phyloP scores from a whole-genome alignment of 1,139 yeast species.

The Komagataea norvegica region DNA sequence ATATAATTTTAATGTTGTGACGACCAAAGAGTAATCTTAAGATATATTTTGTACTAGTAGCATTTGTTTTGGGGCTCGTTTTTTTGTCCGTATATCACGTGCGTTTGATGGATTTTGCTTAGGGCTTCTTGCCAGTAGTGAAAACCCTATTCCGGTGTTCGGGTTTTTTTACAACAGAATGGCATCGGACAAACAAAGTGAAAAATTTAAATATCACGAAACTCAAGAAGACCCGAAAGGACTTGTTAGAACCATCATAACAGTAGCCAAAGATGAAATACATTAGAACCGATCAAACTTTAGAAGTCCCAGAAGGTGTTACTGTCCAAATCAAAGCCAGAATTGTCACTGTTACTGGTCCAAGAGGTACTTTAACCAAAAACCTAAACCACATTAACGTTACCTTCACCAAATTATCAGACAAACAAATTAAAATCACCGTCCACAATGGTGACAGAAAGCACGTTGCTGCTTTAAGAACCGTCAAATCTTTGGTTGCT shows the following conservation, averaged over 20 bases:
- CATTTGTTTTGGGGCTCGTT: too few relatives aligned
- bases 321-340: constrained; percentile 90
- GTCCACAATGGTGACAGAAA: constrained; percentile 99
- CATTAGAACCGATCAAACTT: constrained; percentile 85
- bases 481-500: constrained; percentile 90
- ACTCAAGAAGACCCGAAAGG: background rate
- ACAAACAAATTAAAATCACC: constrained; percentile 75
- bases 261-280: constrained; percentile 26
- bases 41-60: too few relatives aligned
- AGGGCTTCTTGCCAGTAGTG: too few relatives aligned
- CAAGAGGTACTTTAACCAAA: constrained; percentile 95
- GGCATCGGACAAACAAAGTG: background rate
- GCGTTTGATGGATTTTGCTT: too few relatives aligned
- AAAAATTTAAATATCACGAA: constrained; percentile 5
- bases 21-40: background rate
- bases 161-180: too few relatives aligned
- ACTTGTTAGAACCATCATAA: background rate
- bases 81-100: too few relatives aligned
- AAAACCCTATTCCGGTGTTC: too few relatives aligned
- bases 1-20: background rate
- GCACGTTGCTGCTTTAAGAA: constrained; percentile 99
- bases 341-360: constrained; percentile 87
- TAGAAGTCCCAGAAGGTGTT: constrained; percentile 94
- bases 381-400: constrained; percentile 93
- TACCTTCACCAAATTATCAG: constrained; percentile 74